Conservation (phyloP, 1,284 basidiomycete genomes). For the Cutaneotrichosporon dermatis region DNA sequence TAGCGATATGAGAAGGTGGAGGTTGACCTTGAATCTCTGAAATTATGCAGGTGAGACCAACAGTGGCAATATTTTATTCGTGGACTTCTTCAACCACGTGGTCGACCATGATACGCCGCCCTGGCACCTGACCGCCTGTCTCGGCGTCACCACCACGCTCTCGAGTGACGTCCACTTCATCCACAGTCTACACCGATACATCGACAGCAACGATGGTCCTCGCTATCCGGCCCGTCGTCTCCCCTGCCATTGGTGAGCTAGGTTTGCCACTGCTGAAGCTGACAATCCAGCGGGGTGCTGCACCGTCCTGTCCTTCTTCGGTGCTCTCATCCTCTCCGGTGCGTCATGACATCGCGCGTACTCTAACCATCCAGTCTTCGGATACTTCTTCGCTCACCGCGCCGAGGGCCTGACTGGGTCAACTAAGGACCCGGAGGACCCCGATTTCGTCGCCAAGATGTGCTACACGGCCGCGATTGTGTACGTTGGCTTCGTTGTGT, state of each 20-base stretch:
- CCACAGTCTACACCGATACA: background rate
- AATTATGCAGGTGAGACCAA: too few relatives aligned
- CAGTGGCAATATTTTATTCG: background rate
- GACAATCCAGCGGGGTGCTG: conserved; percentile 52
- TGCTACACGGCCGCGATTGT: conserved; percentile 54
- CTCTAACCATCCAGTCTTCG: conserved; percentile 29
- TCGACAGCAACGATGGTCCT: conserved; percentile 21
- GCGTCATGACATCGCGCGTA: conserved; percentile 14
- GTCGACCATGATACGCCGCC: too few relatives aligned
- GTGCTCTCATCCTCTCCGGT: conserved; percentile 53
- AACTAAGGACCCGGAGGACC: conserved; percentile 50
- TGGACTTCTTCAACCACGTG: background rate
- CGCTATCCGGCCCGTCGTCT: conserved; percentile 48
- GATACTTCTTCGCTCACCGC: conserved; percentile 38
- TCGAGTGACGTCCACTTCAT: background rate
- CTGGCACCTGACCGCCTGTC: too few relatives aligned
- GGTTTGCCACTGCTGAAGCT: too few relatives aligned
- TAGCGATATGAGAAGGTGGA: background rate
- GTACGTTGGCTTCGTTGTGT: conserved; percentile 52
- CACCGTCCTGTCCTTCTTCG: conserved; percentile 54
- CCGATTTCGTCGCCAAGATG: conserved; percentile 49
- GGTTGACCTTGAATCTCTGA: background rate
- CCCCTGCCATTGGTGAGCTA: conserved; percentile 47
- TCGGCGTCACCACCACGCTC: background rate
- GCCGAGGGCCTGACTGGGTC: conserved; percentile 53